Evolutionary conservation across 108 stramenopile genomes (phyloP).

Genomic region (Stephanodiscus minutulus): DNA sequence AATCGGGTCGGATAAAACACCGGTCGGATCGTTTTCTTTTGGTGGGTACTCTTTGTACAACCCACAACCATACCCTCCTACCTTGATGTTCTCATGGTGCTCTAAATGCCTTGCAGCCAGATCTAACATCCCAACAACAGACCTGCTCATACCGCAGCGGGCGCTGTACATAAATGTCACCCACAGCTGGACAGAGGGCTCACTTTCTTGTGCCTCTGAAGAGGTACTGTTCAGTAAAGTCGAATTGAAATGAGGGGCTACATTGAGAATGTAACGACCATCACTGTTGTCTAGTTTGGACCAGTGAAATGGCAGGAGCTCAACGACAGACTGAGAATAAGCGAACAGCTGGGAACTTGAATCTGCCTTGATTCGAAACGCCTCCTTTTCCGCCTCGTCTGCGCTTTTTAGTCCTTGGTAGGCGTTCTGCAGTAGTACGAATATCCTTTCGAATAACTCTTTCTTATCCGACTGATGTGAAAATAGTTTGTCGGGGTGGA

Average conservation of each 20-base stretch:
- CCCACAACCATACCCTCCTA: slow-evolving; percentile 50
- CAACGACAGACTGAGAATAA: slow-evolving; percentile 42
- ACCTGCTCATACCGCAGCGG: slow-evolving; percentile 44
- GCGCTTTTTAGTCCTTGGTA: slow-evolving; percentile 46
- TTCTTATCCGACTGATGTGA: slow-evolving; percentile 38
- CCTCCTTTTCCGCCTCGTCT: slow-evolving; percentile 39
- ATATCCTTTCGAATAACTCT: slow-evolving; percentile 48
- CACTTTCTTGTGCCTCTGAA: slow-evolving; percentile 19
- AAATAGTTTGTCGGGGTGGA: slow-evolving; percentile 49
- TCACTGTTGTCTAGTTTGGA: slow-evolving; percentile 23
- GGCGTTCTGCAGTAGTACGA: slow-evolving; percentile 47
- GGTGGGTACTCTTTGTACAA: slow-evolving; percentile 32
- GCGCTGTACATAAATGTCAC: slow-evolving; percentile 41
- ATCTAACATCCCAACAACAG: slow-evolving; percentile 41
- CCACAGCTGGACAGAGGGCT: slow-evolving; percentile 44
- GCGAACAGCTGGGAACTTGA: slow-evolving; percentile 47
- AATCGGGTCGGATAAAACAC: slow-evolving; percentile 39
- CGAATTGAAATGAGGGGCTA: slow-evolving; percentile 44
- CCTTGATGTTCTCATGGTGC: slow-evolving; percentile 38
- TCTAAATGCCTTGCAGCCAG: slow-evolving; percentile 48
- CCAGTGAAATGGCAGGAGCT: slow-evolving; percentile 49
- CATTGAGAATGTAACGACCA: slow-evolving; percentile 44
- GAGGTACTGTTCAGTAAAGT: slow-evolving; percentile 22
- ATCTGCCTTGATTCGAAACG: slow-evolving; percentile 36
- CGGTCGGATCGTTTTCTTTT: slow-evolving; percentile 15